phyloP scores from a whole-genome alignment of 2,329 filamentous ascomycete genomes.

The Juglanconis oblonga region DNA sequence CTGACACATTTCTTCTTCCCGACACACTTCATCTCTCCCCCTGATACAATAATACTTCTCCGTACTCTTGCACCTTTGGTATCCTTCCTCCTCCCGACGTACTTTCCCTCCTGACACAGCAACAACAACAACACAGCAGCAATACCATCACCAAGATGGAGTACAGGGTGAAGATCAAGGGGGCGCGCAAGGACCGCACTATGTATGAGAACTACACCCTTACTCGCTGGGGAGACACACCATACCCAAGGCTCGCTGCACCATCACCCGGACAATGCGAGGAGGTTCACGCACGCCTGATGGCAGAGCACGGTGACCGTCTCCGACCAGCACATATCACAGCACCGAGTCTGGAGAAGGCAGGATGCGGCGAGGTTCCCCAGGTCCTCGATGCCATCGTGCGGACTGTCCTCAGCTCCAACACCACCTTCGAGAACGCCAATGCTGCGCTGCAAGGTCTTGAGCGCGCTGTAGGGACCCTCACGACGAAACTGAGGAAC shows the following conservation, averaged over 20 bases:
- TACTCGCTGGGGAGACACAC: conserved; percentile 30
- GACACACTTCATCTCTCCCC: no score
- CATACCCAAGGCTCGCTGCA: conserved; percentile 64
- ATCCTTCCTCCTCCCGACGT: neutral
- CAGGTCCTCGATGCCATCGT: conserved; percentile 53
- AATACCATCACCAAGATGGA: neutral
- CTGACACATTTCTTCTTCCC: no score
- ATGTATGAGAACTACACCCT: conserved; percentile 11
- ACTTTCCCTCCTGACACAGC: neutral
- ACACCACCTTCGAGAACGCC: conserved; percentile 50
- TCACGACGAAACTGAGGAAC: neutral
- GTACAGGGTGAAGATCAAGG: neutral
- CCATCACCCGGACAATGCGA: conserved; percentile 69
- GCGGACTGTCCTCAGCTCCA: conserved; percentile 50
- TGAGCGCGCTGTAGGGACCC: conserved; percentile 1
- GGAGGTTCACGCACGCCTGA: conserved; percentile 64
- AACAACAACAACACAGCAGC: neutral
- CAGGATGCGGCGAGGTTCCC: conserved; percentile 62
- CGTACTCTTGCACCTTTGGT: no score
- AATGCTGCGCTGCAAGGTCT: conserved; percentile 65
- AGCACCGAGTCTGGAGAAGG: conserved; percentile 64
- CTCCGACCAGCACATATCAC: conserved; percentile 65
- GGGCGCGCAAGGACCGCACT: neutral
- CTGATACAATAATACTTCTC: neutral
- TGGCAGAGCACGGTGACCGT: conserved; percentile 62